A percentile compares a stretch with the other conserved stretches of the same genome.
Evolutionary conservation across 306 rosid genomes (phyloP).

Genomic region (Vigna angularis): DNA sequence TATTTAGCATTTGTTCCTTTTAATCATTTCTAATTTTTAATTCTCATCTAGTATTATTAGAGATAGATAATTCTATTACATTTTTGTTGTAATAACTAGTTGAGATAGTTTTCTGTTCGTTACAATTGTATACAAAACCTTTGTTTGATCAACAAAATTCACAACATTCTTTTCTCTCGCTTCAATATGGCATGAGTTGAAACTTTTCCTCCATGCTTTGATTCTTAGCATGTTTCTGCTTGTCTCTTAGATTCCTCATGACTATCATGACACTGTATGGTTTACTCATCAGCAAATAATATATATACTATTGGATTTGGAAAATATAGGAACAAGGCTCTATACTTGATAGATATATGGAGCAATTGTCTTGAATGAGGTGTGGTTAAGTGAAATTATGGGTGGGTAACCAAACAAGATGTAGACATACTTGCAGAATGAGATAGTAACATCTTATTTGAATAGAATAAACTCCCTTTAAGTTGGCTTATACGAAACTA

Average conservation of each 20-base stretch:
- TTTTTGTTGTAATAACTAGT: too few species aligned
- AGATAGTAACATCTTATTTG: not conserved
- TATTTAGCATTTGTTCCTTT: constrained; percentile 3
- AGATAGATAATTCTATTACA: too few species aligned
- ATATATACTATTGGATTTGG: constrained; percentile 1
- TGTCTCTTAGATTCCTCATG: too few species aligned
- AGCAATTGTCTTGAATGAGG: constrained; percentile 1
- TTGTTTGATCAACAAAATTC: too few species aligned
- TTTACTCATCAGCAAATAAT: constrained; percentile 18
- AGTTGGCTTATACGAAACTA: constrained; percentile 13
- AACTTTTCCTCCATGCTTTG: too few species aligned
- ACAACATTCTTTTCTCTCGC: too few species aligned
- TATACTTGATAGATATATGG: not conserved
- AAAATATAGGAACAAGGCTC: not conserved
- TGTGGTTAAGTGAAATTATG: not conserved
- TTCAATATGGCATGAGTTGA: too few species aligned
- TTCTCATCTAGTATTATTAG: not conserved
- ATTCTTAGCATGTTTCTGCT: too few species aligned
- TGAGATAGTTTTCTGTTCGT: too few species aligned
- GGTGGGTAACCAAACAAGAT: not conserved
- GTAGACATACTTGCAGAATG: constrained; percentile 5
- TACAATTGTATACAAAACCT: too few species aligned
- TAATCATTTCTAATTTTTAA: constrained; percentile 16
- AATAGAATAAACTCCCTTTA: not conserved
- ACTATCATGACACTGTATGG: not conserved